These are phyloP conservation scores for Thermochaetoides dissita DNA, from an alignment of 2,329 filamentous ascomycete genomes.

Conservation along the genomic window DNA sequence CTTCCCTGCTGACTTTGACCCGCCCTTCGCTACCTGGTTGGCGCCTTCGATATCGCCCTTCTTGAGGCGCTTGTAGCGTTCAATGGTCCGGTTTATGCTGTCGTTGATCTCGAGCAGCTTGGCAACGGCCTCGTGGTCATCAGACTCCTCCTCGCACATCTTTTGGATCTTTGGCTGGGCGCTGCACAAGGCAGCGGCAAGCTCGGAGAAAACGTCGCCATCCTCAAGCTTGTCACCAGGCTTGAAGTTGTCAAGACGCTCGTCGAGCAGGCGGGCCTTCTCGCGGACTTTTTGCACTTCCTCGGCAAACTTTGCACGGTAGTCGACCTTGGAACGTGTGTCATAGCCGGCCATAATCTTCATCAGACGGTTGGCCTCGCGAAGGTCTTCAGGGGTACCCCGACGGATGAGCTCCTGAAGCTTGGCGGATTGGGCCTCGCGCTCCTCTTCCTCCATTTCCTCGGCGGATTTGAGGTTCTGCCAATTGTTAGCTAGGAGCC, in stretches of 20 bases:
- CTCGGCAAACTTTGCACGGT: slow-evolving; percentile 91
- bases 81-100: slow-evolving; percentile 92
- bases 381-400: slow-evolving; percentile 80
- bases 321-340: slow-evolving; percentile 89
- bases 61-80: slow-evolving; percentile 90
- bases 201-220: slow-evolving; percentile 62
- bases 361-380: slow-evolving; percentile 96
- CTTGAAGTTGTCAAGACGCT: slow-evolving; percentile 75
- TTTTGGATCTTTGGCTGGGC: slow-evolving; percentile 98
- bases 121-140: slow-evolving; percentile 88
- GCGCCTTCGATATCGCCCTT: slow-evolving; percentile 82
- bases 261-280: slow-evolving; percentile 82
- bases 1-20: slow-evolving; percentile 46
- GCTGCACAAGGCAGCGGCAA: slow-evolving; percentile 76
- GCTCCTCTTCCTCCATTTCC: slow-evolving; percentile 97
- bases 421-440: slow-evolving; percentile 91
- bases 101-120: slow-evolving; percentile 97
- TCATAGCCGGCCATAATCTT: slow-evolving; percentile 99
- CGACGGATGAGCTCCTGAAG: slow-evolving; percentile 90
- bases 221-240: slow-evolving; percentile 64
- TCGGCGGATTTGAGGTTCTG: slow-evolving; percentile 91
- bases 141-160: slow-evolving; percentile 98
- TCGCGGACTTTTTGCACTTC: slow-evolving; percentile 91
- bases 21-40: slow-evolving; percentile 70
- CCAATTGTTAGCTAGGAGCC: slow-evolving; percentile 15